phyloP scores from a whole-genome alignment of 2,329 filamentous ascomycete genomes.

The Dactylellina drechsleri region DNA sequence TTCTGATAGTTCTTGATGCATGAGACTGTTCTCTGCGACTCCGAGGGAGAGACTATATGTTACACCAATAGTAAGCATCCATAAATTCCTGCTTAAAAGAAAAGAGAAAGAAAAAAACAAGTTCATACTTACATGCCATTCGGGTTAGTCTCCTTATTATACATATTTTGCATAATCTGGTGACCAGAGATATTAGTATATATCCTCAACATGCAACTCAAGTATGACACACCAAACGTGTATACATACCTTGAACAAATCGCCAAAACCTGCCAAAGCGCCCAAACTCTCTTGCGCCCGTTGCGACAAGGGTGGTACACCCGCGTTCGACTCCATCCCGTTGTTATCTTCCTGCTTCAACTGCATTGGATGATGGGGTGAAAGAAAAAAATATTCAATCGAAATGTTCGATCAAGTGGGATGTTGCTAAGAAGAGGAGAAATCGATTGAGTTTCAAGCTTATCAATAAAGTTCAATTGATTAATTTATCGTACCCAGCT shows the following conservation, averaged over 20 bases:
- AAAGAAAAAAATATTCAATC: neutral
- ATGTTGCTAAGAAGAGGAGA: neutral
- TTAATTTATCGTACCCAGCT: neutral
- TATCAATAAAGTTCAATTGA: neutral
- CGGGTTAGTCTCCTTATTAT: constrained; percentile 55
- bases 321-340: constrained; percentile 19
- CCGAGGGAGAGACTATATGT: constrained; percentile 52
- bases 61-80: constrained; percentile 2
- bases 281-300: constrained; percentile 36
- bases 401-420: constrained; percentile 21
- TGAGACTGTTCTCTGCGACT: constrained; percentile 56
- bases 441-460: constrained; percentile 11
- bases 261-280: constrained; percentile 30
- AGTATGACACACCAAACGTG: no score
- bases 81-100: neutral
- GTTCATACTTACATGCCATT: constrained; percentile 52
- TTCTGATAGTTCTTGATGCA: constrained; percentile 51
- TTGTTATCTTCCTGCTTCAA: constrained; percentile 20
- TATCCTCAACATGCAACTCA: neutral
- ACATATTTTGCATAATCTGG: constrained; percentile 47
- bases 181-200: neutral
- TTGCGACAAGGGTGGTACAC: constrained; percentile 29
- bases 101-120: neutral
- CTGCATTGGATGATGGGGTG: constrained; percentile 20
- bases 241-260: constrained; percentile 37